Evolutionary conservation across 257 asterid genomes (phyloP).

Genomic region (Ilex aquifolium): DNA sequence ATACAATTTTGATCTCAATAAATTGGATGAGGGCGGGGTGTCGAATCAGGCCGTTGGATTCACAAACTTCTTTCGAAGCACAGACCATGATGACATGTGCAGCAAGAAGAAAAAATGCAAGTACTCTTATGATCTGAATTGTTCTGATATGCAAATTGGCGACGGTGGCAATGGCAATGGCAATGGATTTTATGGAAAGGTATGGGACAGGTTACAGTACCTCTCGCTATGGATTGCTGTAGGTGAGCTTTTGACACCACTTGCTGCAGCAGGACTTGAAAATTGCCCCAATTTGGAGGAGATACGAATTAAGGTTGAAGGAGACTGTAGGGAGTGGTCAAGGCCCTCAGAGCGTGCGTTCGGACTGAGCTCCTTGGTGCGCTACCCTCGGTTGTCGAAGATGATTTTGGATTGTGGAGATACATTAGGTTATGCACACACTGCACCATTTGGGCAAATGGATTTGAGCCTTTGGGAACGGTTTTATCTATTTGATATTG

Average conservation of each 20-base stretch:
- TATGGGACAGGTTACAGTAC: constrained; percentile 58
- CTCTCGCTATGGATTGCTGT: constrained; percentile 85
- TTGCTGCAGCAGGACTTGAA: constrained; percentile 52
- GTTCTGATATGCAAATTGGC: constrained; percentile 17
- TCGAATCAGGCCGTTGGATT: constrained; percentile 14
- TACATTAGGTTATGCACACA: constrained; percentile 71
- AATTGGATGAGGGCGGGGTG: constrained; percentile 26
- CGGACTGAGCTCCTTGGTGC: constrained; percentile 51
- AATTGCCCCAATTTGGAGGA: constrained; percentile 82
- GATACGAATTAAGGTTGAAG: constrained; percentile 75
- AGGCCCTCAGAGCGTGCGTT: constrained; percentile 45
- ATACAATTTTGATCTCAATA: constrained; percentile 39
- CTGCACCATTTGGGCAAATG: constrained; percentile 89
- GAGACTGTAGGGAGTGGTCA: constrained; percentile 71
- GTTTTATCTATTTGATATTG: constrained; percentile 56
- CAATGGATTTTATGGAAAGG: no score
- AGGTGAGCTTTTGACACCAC: constrained; percentile 66
- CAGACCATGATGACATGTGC: constrained; percentile 20
- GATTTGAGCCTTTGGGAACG: constrained; percentile 94
- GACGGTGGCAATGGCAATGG: constrained; percentile 10
- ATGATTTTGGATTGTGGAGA: constrained; percentile 88
- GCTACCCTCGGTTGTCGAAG: constrained; percentile 48
- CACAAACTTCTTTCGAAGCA: constrained; percentile 7
- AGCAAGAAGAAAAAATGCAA: constrained; percentile 32
- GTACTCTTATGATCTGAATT: constrained; percentile 40